Base-by-base conservation (phyloP, 2,329 filamentous ascomycete genomes). In the Scolecobasidium constrictum region DNA sequence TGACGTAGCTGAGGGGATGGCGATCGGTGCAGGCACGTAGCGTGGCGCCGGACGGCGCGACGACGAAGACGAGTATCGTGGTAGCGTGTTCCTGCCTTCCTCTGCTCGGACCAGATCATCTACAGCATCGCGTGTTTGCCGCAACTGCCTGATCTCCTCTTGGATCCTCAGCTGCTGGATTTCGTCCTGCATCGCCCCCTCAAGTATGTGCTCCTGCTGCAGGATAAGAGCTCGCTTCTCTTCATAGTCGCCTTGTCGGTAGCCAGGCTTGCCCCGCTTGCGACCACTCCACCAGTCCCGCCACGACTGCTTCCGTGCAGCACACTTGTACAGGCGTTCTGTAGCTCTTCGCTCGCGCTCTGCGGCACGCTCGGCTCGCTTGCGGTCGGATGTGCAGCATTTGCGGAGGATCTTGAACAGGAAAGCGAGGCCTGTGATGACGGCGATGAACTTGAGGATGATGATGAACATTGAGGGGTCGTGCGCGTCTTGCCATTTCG, bases 81-180 rank as follows among this genome's bases (percentile, higher is more conserved):
- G 28, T 23, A 42, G 33, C 26, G 45, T 35, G 43, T 37, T 44
- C 13, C 57, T 38, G 46, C 59, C 55, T 47, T 60, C 58, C 42
- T 62, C 58, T 12, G 65, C 65, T 20, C 59, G 53, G 21, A 72
- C 61, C 7, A 73, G 55, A 34, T 67, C 61, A 34, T 66, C 64
- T 2, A 77, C 72, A 19, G 73, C 67, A 40, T 70, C 65, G 38
- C 74, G 68, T 1, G 72, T 71, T 15, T 66, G 60, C 22, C 70
- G 60, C 16, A 78, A 57, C 38, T 69, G 66, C 12, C 67, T 56
- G 28, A 77, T 73, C 46, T 72, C 67, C 18, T 61, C 58, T 45
- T 67, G 60, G 60, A 71, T 65, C 23, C 69, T 59, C 17, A 78
- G 57, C 38, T 69, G 67, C 11, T 66, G 56, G 31, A 77, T 74